phyloP scores from a whole-genome alignment of 108 stramenopile genomes.

The Parmales sp. region DNA sequence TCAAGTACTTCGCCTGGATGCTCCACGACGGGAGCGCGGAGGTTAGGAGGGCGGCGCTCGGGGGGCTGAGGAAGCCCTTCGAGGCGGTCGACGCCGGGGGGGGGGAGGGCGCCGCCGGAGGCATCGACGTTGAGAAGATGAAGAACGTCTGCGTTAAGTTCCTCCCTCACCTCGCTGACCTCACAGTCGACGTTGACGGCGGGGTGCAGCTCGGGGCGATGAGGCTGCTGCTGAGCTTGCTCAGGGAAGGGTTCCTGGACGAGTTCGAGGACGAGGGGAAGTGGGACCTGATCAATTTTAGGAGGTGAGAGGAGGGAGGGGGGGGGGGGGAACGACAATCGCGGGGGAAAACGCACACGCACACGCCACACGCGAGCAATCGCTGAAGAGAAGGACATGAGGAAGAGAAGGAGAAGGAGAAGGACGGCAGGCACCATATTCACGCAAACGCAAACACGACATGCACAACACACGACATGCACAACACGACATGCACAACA shows the following conservation, averaged over 20 bases:
- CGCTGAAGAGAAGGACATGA: too few species aligned
- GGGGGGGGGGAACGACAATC: too few species aligned
- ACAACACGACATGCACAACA: too few species aligned
- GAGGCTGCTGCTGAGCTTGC: constrained; percentile 44
- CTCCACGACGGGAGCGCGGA: constrained; percentile 49
- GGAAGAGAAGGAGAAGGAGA: too few species aligned
- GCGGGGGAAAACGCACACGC: too few species aligned
- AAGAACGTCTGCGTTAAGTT: constrained; percentile 59
- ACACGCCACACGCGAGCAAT: too few species aligned
- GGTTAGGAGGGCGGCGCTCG: constrained; percentile 56
- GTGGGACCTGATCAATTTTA: constrained; percentile 62
- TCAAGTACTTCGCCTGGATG: constrained; percentile 86
- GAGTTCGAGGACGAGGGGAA: constrained; percentile 57
- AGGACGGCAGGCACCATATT: too few species aligned
- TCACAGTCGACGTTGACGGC: constrained; percentile 42
- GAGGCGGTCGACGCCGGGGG: constrained; percentile 19
- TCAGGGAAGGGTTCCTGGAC: constrained; percentile 61
- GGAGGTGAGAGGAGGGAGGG: too few species aligned
- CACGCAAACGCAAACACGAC: too few species aligned
- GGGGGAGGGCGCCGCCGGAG: constrained; percentile 16
- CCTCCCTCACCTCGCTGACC: constrained; percentile 48
- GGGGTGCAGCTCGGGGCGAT: constrained; percentile 63
- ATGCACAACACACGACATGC: too few species aligned
- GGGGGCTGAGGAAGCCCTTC: constrained; percentile 54
- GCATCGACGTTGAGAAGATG: constrained; percentile 47